phyloP scores from a whole-genome alignment of 257 asterid genomes.

The Nicotiana paniculata region DNA sequence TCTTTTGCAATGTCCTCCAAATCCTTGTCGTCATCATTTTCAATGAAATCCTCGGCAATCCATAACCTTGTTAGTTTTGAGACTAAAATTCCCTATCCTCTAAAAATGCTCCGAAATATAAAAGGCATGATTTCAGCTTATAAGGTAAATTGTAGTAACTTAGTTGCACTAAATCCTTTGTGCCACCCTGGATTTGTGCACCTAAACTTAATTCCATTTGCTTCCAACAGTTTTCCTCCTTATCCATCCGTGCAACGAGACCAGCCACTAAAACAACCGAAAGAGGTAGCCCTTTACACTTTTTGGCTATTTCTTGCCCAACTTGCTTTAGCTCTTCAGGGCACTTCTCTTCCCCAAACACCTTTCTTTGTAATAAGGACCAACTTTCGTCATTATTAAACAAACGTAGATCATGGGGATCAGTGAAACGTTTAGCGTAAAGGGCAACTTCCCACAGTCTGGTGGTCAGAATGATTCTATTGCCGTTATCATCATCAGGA shows the following conservation, averaged over 20 bases:
- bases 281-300: constrained; percentile 3
- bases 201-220: background rate
- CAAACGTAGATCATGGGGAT: background rate
- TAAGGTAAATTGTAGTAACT: constrained; percentile 26
- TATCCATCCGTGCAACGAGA: background rate
- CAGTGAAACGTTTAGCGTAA: background rate
- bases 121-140: constrained; percentile 14
- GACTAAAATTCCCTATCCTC: constrained; percentile 21
- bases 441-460: background rate
- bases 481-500: background rate
- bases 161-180: constrained; percentile 4
- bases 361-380: background rate
- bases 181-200: background rate
- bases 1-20: constrained; percentile 20
- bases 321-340: background rate
- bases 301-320: background rate
- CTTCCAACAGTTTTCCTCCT: background rate
- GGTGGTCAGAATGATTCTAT: constrained; percentile 20
- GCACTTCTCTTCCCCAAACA: background rate
- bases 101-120: constrained; percentile 20
- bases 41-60: constrained; percentile 27
- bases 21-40: background rate
- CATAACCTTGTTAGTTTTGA: constrained; percentile 28
- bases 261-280: background rate
- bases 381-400: background rate